A percentile compares a stretch with the other conserved stretches of the same genome.
phyloP scores from a whole-genome alignment of 768 basidiomycete species.

The Suillus alpinus region DNA sequence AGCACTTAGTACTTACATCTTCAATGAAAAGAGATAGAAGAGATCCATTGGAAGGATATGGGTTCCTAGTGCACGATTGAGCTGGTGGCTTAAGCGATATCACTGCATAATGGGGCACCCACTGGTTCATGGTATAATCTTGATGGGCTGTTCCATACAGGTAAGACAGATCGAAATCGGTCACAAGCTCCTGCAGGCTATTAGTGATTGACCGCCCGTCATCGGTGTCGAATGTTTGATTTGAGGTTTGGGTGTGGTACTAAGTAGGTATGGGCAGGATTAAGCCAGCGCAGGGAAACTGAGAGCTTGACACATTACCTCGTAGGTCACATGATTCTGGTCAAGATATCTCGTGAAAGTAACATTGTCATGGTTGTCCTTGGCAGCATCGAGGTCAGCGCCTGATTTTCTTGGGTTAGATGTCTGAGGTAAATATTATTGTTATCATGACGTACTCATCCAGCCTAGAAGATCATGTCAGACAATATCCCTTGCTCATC shows the following conservation, averaged over 20 bases:
- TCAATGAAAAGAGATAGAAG: constrained; percentile 57
- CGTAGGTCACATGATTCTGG: constrained; percentile 73
- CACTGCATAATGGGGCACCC: constrained; percentile 14
- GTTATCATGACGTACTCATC: constrained; percentile 47
- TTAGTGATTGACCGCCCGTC: constrained; percentile 52
- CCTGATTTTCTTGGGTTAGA: too few relatives aligned
- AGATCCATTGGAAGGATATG: constrained; percentile 60
- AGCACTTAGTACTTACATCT: constrained; percentile 34
- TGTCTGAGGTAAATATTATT: too few relatives aligned
- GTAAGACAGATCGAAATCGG: constrained; percentile 58
- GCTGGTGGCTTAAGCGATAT: neutral
- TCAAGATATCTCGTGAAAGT: constrained; percentile 75
- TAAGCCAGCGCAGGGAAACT: neutral
- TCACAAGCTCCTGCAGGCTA: constrained; percentile 51
- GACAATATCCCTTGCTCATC: neutral
- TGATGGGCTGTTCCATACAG: constrained; percentile 72
- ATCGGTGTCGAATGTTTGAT: constrained; percentile 58
- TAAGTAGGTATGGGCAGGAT: constrained; percentile 23
- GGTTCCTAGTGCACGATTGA: constrained; percentile 37
- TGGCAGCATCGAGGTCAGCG: too few relatives aligned
- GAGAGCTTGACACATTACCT: constrained; percentile 35
- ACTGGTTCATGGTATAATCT: constrained; percentile 68
- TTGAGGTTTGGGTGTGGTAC: constrained; percentile 61
- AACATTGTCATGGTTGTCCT: constrained; percentile 43
- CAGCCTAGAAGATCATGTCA: constrained; percentile 37